These are phyloP conservation scores for Erodium maritimum DNA, from an alignment of 345 rosid genomes.

Conservation along the genomic window DNA sequence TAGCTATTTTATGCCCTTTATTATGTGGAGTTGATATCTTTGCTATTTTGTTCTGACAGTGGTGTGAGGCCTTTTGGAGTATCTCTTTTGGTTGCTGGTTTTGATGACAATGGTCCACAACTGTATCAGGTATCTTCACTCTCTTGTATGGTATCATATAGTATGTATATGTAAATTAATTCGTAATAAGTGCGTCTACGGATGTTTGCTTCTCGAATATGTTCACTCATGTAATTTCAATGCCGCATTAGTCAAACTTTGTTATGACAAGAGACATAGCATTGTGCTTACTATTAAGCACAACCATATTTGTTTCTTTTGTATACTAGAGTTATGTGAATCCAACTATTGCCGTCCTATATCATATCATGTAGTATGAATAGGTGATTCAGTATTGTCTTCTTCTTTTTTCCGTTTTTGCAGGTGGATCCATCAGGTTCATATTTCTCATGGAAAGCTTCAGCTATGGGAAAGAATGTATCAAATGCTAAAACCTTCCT, in stretches of 20 bases:
- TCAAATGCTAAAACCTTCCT: slow-evolving; percentile 92
- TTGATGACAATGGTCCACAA: slow-evolving; percentile 92
- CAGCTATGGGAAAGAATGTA: slow-evolving; percentile 95
- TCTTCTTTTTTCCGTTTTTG: slow-evolving; percentile 1
- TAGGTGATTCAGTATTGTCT: background rate
- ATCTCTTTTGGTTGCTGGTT: slow-evolving; percentile 82
- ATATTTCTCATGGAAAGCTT: slow-evolving; percentile 98
- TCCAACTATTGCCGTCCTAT: too few species aligned
- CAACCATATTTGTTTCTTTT: too few species aligned
- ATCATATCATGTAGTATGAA: too few species aligned
- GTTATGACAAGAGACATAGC: too few species aligned
- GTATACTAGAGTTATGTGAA: too few species aligned
- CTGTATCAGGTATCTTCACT: slow-evolving; percentile 56
- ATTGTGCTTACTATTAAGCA: too few species aligned
- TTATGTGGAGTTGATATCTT: background rate
- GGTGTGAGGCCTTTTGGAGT: slow-evolving; percentile 98
- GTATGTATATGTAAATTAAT: background rate
- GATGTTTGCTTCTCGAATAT: too few species aligned
- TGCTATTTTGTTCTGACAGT: slow-evolving; percentile 18
- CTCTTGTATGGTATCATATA: background rate
- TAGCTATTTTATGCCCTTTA: background rate
- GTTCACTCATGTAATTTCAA: too few species aligned
- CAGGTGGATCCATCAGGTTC: slow-evolving; percentile 98
- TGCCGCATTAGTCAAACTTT: too few species aligned
- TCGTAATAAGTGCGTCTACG: background rate